Evolutionary conservation across 2,329 filamentous ascomycete species (phyloP).

Genomic region (Apiospora marii): DNA sequence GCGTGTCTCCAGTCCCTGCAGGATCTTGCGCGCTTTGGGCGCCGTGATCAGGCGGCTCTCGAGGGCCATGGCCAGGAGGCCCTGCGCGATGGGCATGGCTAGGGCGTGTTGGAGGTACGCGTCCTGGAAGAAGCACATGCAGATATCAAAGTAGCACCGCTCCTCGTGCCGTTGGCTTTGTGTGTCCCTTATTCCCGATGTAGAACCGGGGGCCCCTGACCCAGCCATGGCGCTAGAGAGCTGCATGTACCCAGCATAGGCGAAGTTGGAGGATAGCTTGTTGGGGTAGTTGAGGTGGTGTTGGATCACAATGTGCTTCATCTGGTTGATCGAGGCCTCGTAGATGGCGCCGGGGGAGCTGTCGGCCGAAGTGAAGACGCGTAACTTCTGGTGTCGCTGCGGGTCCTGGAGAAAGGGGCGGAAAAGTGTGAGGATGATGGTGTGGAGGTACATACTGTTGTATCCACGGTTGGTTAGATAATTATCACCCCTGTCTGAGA

Average conservation of each 20-base stretch:
- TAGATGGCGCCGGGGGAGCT: not conserved
- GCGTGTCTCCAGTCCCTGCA: not conserved
- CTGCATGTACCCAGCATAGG: not conserved
- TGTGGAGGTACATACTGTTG: conserved; percentile 11
- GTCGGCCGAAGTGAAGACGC: conserved; percentile 2
- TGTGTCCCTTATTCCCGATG: fast-evolving
- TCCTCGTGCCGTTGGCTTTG: not conserved
- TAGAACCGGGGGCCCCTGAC: not conserved
- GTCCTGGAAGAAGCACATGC: conserved; percentile 7
- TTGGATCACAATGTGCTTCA: conserved; percentile 14
- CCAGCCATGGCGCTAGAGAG: not conserved
- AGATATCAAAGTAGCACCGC: not conserved
- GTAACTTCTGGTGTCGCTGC: not conserved
- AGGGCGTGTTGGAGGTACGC: not conserved
- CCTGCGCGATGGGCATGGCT: not conserved
- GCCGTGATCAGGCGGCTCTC: not conserved
- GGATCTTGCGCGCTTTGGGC: not conserved
- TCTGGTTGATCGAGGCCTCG: conserved; percentile 10
- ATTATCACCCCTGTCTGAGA: not conserved
- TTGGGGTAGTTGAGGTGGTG: not conserved
- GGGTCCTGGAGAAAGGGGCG: conserved; percentile 16
- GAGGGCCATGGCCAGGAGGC: not conserved
- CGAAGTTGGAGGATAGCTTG: not conserved
- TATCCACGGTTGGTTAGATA: not conserved
- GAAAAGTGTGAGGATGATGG: not conserved